Conservation (phyloP, 257 asterid genomes). For the Eucommia ulmoides region DNA sequence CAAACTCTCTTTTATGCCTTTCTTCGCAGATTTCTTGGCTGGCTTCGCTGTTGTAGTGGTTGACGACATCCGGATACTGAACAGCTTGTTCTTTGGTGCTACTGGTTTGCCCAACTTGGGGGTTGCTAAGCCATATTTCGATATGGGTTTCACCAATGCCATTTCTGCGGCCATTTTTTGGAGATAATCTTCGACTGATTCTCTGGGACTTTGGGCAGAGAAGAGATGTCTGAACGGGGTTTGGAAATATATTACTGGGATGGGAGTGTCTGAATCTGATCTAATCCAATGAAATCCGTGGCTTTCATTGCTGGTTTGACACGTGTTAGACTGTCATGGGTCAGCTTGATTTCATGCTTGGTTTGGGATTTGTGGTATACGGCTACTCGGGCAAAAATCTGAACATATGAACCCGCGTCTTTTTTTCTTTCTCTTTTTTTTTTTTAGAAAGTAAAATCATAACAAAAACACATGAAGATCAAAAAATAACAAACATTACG, state of each 20-base stretch:
- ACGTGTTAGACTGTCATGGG: slow-evolving; percentile 42
- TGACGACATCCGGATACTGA: slow-evolving; percentile 54
- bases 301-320: slow-evolving; percentile 20
- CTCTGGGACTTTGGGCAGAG: background rate
- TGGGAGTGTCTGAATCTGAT: slow-evolving; percentile 22
- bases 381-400: too few relatives aligned
- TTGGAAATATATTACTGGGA: slow-evolving; percentile 1
- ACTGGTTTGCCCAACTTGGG: slow-evolving; percentile 18
- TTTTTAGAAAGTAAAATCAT: too few relatives aligned
- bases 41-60: slow-evolving; percentile 33
- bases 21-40: slow-evolving; percentile 36
- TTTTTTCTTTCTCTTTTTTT: too few relatives aligned
- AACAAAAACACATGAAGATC: too few relatives aligned
- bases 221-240: background rate
- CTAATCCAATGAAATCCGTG: slow-evolving; percentile 64
- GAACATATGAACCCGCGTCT: too few relatives aligned
- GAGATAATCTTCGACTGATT: background rate
- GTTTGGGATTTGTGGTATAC: too few relatives aligned
- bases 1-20: slow-evolving; percentile 58
- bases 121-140: slow-evolving; percentile 31
- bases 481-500: too few relatives aligned
- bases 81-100: slow-evolving; percentile 9
- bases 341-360: slow-evolving; percentile 25
- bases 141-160: slow-evolving; percentile 62
- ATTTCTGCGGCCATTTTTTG: slow-evolving; percentile 51